Percentiles rank a stretch among this genome's conserved stretches.
Evolutionary conservation across 768 basidiomycete species (phyloP).

Genomic region (Tulasnella calospora): DNA sequence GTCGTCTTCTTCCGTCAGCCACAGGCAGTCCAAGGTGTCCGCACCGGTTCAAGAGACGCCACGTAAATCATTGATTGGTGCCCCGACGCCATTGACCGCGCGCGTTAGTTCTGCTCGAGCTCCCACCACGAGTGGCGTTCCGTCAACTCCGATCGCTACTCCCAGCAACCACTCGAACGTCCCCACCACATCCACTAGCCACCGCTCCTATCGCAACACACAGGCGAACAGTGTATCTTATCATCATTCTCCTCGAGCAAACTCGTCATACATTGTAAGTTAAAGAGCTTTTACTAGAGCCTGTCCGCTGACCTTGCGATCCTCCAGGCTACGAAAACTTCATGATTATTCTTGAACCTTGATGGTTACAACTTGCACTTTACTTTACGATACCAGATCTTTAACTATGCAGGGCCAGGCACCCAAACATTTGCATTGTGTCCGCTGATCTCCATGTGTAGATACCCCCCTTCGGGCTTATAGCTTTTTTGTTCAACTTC

Average conservation of each 20-base stretch:
- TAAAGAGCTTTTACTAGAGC: too few relatives aligned
- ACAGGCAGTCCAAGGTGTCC: slow-evolving; percentile 30
- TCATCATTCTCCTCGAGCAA: slow-evolving; percentile 24
- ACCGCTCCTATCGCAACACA: slow-evolving; percentile 21
- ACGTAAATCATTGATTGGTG: slow-evolving; percentile 85
- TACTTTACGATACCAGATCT: slow-evolving; percentile 7
- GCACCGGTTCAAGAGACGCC: slow-evolving; percentile 55
- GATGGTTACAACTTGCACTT: neutral
- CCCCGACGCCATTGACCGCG: slow-evolving; percentile 81
- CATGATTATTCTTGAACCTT: slow-evolving; percentile 1
- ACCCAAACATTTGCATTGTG: neutral
- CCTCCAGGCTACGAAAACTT: slow-evolving; percentile 3
- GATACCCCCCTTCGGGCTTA: neutral
- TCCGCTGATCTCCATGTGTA: slow-evolving; percentile 8
- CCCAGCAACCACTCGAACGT: slow-evolving; percentile 10
- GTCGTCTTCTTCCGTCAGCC: slow-evolving; percentile 22
- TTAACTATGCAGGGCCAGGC: neutral
- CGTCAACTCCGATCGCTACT: slow-evolving; percentile 23
- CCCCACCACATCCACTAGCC: slow-evolving; percentile 2
- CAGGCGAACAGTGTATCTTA: slow-evolving; percentile 25
- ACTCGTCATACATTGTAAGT: slow-evolving; percentile 13
- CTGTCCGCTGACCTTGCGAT: neutral
- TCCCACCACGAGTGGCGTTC: slow-evolving; percentile 13
- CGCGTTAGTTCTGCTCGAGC: slow-evolving; percentile 37
- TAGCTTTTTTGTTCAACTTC: neutral